These are phyloP conservation scores for Blastocrithidia nonstop DNA, from an alignment of 208 protist species.

Conservation along the genomic window DNA sequence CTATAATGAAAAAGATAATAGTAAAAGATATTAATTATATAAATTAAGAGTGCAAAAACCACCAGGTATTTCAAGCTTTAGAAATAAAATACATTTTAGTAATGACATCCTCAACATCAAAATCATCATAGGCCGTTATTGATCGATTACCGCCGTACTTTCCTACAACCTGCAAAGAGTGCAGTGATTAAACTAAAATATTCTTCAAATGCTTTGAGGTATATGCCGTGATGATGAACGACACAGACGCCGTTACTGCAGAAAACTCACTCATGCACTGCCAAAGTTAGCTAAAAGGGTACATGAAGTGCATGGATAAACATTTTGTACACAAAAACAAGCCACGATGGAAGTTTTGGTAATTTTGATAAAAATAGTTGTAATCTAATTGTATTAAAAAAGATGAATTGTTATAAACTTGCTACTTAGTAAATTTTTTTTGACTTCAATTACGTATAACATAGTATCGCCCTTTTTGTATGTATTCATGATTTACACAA, in stretches of 20 bases:
- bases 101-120: too few relatives aligned
- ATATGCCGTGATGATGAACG: constrained; percentile 43
- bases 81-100: too few relatives aligned
- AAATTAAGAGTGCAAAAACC: too few relatives aligned
- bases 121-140: constrained; percentile 7
- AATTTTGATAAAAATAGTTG: background rate
- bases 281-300: constrained; percentile 38
- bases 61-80: too few relatives aligned
- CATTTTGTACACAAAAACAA: constrained; percentile 11
- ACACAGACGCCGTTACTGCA: constrained; percentile 31
- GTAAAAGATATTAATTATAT: too few relatives aligned
- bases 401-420: too few relatives aligned
- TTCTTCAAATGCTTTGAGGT: constrained; percentile 72
- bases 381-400: too few relatives aligned
- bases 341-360: constrained; percentile 33
- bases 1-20: background rate
- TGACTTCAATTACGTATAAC: too few relatives aligned
- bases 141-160: constrained; percentile 51
- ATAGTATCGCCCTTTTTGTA: too few relatives aligned
- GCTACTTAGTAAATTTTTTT: too few relatives aligned
- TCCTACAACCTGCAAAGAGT: constrained; percentile 41
- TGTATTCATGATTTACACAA: background rate
- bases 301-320: constrained; percentile 68
- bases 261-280: constrained; percentile 35
- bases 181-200: constrained; percentile 15